Evolutionary conservation across 805 yeast species (phyloP).

Genomic region (Yarrowia keelungensis): DNA sequence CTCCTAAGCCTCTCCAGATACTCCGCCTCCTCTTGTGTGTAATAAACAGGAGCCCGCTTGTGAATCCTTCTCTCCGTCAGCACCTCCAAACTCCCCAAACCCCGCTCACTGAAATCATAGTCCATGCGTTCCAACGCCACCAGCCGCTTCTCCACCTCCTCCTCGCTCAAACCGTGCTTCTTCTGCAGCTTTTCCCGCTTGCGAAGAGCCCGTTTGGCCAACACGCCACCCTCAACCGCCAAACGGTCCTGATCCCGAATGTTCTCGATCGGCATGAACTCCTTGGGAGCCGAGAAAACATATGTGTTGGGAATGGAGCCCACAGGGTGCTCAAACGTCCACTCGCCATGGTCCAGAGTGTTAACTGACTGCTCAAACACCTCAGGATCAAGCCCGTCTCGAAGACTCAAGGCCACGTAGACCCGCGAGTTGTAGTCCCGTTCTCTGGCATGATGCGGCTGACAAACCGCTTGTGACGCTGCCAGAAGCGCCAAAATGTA

Average conservation of each 20-base stretch:
- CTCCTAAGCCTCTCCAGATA: background rate
- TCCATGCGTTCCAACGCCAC: slow-evolving; percentile 20
- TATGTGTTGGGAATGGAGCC: slow-evolving; percentile 67
- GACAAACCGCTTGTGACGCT: slow-evolving; percentile 6
- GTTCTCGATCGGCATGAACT: slow-evolving; percentile 21
- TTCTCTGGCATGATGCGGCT: background rate
- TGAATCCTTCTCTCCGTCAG: slow-evolving; percentile 1
- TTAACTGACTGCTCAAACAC: background rate
- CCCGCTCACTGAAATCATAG: slow-evolving; percentile 9
- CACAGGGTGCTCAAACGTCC: slow-evolving; percentile 69
- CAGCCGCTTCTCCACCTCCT: slow-evolving; percentile 13
- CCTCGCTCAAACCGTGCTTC: slow-evolving; percentile 9
- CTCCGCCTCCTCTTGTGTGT: background rate
- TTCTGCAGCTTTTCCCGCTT: slow-evolving; percentile 2
- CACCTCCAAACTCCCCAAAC: slow-evolving; percentile 9
- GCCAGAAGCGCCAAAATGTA: slow-evolving; percentile 1
- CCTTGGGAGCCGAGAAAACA: slow-evolving; percentile 64
- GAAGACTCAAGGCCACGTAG: slow-evolving; percentile 26
- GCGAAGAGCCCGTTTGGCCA: slow-evolving; percentile 2
- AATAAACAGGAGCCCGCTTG: slow-evolving; percentile 4
- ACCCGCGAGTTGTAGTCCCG: slow-evolving; percentile 16
- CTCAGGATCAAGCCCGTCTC: slow-evolving; percentile 17
- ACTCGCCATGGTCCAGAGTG: slow-evolving; percentile 46
- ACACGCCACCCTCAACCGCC: background rate
- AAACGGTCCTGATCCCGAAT: slow-evolving; percentile 28